Evolutionary conservation across 805 yeast genomes (phyloP), one percentile per base, ranked within the genome.

Genomic region (Wickerhamomyces kurtzmanii): DNA sequence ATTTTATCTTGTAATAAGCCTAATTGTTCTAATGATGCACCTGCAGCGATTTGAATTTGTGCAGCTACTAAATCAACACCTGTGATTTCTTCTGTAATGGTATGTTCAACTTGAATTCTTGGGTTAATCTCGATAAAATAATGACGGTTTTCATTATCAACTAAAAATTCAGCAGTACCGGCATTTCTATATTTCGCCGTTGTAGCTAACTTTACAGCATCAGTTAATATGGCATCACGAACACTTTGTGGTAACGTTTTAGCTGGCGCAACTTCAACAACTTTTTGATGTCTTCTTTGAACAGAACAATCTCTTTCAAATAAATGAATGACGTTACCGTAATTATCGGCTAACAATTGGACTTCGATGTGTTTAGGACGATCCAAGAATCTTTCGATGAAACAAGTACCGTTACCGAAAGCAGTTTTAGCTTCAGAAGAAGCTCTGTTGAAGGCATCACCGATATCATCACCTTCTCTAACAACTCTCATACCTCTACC

Each of bases 401-500:
- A 89, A 60, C 95, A 89, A 28, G 98, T 91, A 45, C 98, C 98
- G 53, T 89, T 86, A 51, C 98, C 98, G 43, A 89, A 89, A n/a
- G 98, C 77, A 22, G 96, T 72, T 47, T 75, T 68, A 35, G 97
- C 97, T 65, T 89, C 98, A 24, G 94, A 81, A 17, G 80, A 74
- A 20, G 97, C 97, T 60, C 98, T 79, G 47, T 68, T 61, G 64
- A 91, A 89, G 20, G 97, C 96, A 53, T 89, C 96, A 25, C 53
- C 78, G 34, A 89, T 73, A 55, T 78, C 84, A 45, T 91, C 98
- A 46, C 96, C 96, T 58, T 89, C 96, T 49, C 93, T 70, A 24
- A 89, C 98, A 28, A 89, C 98, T 64, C 98, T 78, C 97, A 89
- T 91, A 71, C 98, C 98, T 62, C 97, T 77, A 52, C 98, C 98